Conservation (phyloP, 2,329 filamentous ascomycete species). For the Aspergillus niger region DNA sequence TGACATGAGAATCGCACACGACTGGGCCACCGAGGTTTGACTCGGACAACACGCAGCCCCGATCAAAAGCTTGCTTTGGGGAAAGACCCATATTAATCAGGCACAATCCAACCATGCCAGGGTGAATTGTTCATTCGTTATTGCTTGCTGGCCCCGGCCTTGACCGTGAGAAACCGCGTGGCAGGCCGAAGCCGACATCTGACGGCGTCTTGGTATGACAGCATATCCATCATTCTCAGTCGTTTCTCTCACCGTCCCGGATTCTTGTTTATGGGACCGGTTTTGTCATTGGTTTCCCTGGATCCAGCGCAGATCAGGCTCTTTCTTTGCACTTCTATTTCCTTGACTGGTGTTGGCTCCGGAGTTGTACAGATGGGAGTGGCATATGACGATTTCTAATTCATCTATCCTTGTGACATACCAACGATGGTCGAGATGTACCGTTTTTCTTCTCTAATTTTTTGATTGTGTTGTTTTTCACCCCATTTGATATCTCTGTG, state of each 20-base stretch:
- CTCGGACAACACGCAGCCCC: neutral
- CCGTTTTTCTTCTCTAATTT: constrained; percentile 11
- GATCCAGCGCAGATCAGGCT: constrained; percentile 10
- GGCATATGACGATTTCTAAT: constrained; percentile 24
- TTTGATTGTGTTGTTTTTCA: neutral
- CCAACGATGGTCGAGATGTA: constrained; percentile 16
- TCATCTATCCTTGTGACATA: constrained; percentile 17
- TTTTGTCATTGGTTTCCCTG: constrained; percentile 16
- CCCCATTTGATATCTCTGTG: constrained; percentile 4
- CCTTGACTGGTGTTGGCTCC: constrained; percentile 14
- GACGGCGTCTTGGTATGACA: neutral
- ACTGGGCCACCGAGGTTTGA: neutral
- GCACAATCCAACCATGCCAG: neutral
- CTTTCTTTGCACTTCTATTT: constrained; percentile 8
- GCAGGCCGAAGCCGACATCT: neutral
- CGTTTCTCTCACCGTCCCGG: neutral
- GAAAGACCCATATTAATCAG: neutral
- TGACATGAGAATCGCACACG: neutral
- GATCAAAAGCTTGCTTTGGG: neutral
- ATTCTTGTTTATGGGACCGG: constrained; percentile 3
- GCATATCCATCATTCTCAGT: neutral
- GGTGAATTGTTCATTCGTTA: neutral
- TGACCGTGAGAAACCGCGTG: neutral
- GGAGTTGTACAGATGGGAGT: constrained; percentile 29
- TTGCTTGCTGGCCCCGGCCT: neutral